Evolutionary conservation across 2,329 filamentous ascomycete species (phyloP).

Genomic region (Fusarium falciforme): DNA sequence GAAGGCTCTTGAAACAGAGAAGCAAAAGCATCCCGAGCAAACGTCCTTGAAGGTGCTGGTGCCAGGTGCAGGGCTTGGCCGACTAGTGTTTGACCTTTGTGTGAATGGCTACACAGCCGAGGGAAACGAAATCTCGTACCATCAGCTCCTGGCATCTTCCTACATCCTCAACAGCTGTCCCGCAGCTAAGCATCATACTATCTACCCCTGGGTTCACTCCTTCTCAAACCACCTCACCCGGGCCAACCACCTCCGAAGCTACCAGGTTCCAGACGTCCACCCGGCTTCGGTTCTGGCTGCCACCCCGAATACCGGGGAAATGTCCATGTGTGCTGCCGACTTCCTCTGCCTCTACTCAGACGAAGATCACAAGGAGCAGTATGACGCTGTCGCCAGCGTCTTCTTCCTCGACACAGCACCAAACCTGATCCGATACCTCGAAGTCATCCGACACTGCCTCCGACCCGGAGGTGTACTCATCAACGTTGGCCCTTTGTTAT

Average conservation of each 20-base stretch:
- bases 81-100: conserved; percentile 90
- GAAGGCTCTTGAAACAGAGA: conserved; percentile 68
- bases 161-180: conserved; percentile 78
- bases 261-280: conserved; percentile 84
- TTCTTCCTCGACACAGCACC: conserved; percentile 99
- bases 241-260: conserved; percentile 78
- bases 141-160: conserved; percentile 88
- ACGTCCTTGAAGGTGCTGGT: conserved; percentile 76
- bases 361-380: conserved; percentile 68
- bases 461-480: conserved; percentile 83
- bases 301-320: conserved; percentile 64
- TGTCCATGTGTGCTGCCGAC: conserved; percentile 95
- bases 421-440: conserved; percentile 89
- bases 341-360: conserved; percentile 88
- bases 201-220: conserved; percentile 87
- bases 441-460: conserved; percentile 83
- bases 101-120: conserved; percentile 78
- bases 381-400: conserved; percentile 87
- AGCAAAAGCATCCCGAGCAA: conserved; percentile 43
- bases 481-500: conserved; percentile 90
- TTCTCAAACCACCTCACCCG: conserved; percentile 88
- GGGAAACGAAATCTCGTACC: conserved; percentile 97
- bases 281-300: conserved; percentile 66
- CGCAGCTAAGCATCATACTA: conserved; percentile 70
- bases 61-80: conserved; percentile 88